Evolutionary conservation across 2,329 filamentous ascomycete species (phyloP).

Genomic region (Neofusicoccum kwambonambiense): DNA sequence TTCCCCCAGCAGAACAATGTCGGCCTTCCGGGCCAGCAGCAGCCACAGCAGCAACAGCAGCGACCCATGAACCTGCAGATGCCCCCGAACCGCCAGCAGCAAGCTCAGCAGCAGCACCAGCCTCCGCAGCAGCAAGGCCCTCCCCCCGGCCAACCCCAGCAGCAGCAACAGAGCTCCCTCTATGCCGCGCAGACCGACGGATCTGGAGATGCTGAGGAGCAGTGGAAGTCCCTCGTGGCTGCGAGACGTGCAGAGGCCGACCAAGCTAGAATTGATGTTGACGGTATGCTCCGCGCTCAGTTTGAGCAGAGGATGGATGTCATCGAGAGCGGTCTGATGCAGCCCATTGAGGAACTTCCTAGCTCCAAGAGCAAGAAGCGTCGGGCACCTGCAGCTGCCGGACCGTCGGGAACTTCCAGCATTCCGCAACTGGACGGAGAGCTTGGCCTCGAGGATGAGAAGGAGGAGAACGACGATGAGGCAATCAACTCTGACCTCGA

Average conservation of each 20-base stretch:
- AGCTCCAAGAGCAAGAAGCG: constrained; percentile 50
- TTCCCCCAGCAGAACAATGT: constrained; percentile 38
- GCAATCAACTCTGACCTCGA: constrained; percentile 98
- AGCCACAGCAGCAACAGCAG: constrained; percentile 12
- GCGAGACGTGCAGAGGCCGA: constrained; percentile 56
- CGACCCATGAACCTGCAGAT: constrained; percentile 16
- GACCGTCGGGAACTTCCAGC: constrained; percentile 18
- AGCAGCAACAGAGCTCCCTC: constrained; percentile 42
- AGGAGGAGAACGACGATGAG: constrained; percentile 70
- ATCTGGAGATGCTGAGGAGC: constrained; percentile 58
- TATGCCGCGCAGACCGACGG: constrained; percentile 73
- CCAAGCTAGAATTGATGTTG: constrained; percentile 53
- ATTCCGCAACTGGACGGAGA: constrained; percentile 55
- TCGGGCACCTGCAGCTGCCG: constrained; percentile 23
- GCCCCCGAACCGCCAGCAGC: constrained; percentile 20
- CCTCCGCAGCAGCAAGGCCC: constrained; percentile 40
- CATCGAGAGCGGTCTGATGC: constrained; percentile 76
- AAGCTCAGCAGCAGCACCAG: constrained; percentile 36
- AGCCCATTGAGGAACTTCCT: constrained; percentile 63
- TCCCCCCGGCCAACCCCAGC: constrained; percentile 36
- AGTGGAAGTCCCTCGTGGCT: constrained; percentile 59
- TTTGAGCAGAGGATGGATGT: constrained; percentile 64
- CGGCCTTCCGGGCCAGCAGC: constrained; percentile 24
- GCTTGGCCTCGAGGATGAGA: constrained; percentile 53
- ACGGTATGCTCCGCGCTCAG: constrained; percentile 66